Evolutionary conservation across 768 basidiomycete genomes (phyloP), one percentile per base, ranked within the genome.

Genomic region (Zangia roseola): DNA sequence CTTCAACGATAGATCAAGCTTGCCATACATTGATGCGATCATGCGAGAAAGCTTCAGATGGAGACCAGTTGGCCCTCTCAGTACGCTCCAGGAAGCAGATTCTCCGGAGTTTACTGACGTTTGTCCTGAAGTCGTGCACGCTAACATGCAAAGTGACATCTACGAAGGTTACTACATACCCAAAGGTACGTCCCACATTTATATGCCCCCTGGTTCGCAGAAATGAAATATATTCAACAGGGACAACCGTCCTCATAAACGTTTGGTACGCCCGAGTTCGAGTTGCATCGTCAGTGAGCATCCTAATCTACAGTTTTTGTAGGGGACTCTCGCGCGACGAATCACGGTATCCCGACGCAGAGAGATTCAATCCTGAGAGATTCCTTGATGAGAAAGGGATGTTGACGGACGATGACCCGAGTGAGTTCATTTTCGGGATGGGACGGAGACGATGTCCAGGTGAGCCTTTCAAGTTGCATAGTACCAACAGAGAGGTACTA

Each of bases 121-220:
- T 23, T n/a, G 2, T 20, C 34, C 12, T 26, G 7, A 42, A 53
- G 49, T 31, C 1, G 9, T 57, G 30, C 70, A 69, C 43, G 39
- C 52, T 10, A 20, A 59, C 6, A 71, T 69, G 0, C 52, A 60
- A 31, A 72, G 73, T 48, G 76, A 77, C 39, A 50, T 67, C 13
- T 77, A 76, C 54, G 58, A 67, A 19, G 70, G 72, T 17, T 77
- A 77, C 49, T 62, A 76, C 12, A 83, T 83, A 37, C 81, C 81
- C 1, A 70, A 71, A 52, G 81, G 81, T 51, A 45, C 31, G 4
- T 5, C 1, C 16, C 20, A 14, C 2, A 39, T 23, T 2, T 10
- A 6, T 14, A 10, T 14, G 14, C 30, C 6, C 7, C 19, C 3
- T 19, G n/a, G 5, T 20, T 31, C 21, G 20, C 14, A 12, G 24